Conservation (phyloP, 2,329 filamentous ascomycete genomes). For the Aspergillus awamori region DNA sequence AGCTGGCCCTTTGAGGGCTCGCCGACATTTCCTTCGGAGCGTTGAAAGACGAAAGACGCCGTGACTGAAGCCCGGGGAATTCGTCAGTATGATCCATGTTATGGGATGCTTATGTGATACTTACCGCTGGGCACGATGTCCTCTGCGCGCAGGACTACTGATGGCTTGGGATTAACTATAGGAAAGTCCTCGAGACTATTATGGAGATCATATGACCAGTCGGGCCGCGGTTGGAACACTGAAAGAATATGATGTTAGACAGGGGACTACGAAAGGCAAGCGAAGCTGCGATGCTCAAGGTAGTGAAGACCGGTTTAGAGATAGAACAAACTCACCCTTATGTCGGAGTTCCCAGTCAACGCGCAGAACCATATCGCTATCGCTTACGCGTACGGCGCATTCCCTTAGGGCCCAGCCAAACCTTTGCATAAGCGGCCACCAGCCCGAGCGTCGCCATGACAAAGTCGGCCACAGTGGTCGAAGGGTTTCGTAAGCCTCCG, state of each 20-base stretch:
- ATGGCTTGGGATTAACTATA: constrained; percentile 45
- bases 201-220: constrained; percentile 51
- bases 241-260: constrained; percentile 8
- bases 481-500: constrained; percentile 55
- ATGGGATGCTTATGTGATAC: constrained; percentile 15
- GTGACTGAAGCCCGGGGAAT: constrained; percentile 44
- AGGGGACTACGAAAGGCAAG: background rate
- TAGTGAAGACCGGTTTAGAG: background rate
- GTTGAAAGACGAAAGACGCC: constrained; percentile 56
- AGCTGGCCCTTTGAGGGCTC: constrained; percentile 62
- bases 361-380: constrained; percentile 53
- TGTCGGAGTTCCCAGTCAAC: constrained; percentile 61
- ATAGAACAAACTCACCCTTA: constrained; percentile 30
- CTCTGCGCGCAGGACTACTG: constrained; percentile 51
- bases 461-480: constrained; percentile 58
- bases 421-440: constrained; percentile 59
- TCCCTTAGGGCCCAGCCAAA: constrained; percentile 58
- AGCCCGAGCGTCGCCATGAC: constrained; percentile 63
- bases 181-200: constrained; percentile 47
- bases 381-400: constrained; percentile 51
- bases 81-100: constrained; percentile 17
- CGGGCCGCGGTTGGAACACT: constrained; percentile 42
- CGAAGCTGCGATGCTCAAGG: background rate
- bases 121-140: constrained; percentile 52
- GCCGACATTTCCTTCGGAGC: constrained; percentile 61